Evolutionary conservation across 2,329 filamentous ascomycete genomes (phyloP), one percentile per base, ranked within the genome.

Genomic region (Ophiostoma quercus): DNA sequence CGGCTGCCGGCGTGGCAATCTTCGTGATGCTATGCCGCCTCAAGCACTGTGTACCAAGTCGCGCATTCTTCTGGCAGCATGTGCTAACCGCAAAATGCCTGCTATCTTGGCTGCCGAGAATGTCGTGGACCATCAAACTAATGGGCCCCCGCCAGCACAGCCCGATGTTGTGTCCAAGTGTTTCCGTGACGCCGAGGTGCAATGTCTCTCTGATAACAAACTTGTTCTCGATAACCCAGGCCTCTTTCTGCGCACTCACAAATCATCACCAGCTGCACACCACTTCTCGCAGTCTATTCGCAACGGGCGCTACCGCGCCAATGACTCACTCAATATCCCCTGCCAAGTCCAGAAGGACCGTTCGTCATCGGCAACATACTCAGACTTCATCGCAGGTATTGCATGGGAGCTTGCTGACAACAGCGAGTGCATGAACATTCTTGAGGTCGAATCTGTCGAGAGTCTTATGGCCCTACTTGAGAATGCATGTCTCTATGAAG

Each of bases 361-460:
- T 4, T 73, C 70, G 29, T 69, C 68, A 9, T 67, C 72, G 3
- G 69, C 74, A 1, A 74, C 75, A 0, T 77, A 76, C 70, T 73
- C 75, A 11, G 76, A 77, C n/a, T 39, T 77, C n/a, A 76, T 77
- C 22, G 72, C 76, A 12, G 71, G 71, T 7, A 76, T 77, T 12
- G 76, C 74, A 1, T 77, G 76, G 76, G 76, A 77, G 43, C 72
- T 77, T n/a, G 74, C 75, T 1, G 76, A 77, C 69, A 77, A 77
- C 67, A 72, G 73, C 60, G 70, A 73, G 2, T 68, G 75, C 12
- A 19, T 76, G 37, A 67, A 68, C 2, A 65, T 75, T 16, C 73
- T 77, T 1, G 76, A 77, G 51, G 75, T 77, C 41, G 74, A 72
- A 63, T 77, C 74, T 0, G 75, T 75, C 70, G 74, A 77, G 7